phyloP scores from a whole-genome alignment of 768 basidiomycete species.

The Epithele typhae region DNA sequence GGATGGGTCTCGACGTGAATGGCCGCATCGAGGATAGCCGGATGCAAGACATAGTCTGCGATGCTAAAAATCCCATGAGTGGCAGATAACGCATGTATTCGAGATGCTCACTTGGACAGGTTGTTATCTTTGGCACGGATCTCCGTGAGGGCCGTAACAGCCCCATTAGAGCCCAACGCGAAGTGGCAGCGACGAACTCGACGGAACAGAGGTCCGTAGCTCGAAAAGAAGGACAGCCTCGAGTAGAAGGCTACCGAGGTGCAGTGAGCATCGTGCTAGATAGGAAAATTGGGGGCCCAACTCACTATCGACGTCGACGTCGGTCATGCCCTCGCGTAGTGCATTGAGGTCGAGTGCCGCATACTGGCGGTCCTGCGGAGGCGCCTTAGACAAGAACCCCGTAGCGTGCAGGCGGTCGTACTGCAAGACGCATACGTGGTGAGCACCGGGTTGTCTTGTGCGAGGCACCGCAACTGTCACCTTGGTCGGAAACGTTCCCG shows the following conservation, averaged over 20 bases:
- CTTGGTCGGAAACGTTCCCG: not conserved
- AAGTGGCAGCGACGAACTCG: no score
- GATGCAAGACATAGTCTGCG: slow-evolving; percentile 29
- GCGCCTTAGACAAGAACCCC: not conserved
- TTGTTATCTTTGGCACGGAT: slow-evolving; percentile 17
- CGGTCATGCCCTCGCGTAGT: not conserved
- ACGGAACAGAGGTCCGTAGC: no score
- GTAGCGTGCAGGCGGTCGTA: slow-evolving; percentile 8
- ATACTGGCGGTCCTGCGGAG: no score
- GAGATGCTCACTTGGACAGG: slow-evolving; percentile 7
- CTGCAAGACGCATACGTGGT: not conserved
- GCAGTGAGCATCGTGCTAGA: no score
- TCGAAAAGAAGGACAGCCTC: no score
- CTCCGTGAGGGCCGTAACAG: slow-evolving; percentile 1
- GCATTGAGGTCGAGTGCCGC: no score
- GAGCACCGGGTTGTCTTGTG: slow-evolving; percentile 3
- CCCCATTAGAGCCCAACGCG: not conserved
- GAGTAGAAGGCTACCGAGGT: no score
- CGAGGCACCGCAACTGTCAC: not conserved
- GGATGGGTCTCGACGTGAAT: slow-evolving; percentile 31
- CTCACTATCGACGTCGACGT: not conserved
- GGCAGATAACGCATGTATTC: no score
- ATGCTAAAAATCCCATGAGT: slow-evolving; percentile 12
- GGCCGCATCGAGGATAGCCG: slow-evolving; percentile 34
- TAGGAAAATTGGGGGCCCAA: not conserved